A percentile compares a stretch with the other conserved stretches of the same genome.
Evolutionary conservation across 805 yeast genomes (phyloP).

Genomic region (Schizosaccharomyces japonicus): DNA sequence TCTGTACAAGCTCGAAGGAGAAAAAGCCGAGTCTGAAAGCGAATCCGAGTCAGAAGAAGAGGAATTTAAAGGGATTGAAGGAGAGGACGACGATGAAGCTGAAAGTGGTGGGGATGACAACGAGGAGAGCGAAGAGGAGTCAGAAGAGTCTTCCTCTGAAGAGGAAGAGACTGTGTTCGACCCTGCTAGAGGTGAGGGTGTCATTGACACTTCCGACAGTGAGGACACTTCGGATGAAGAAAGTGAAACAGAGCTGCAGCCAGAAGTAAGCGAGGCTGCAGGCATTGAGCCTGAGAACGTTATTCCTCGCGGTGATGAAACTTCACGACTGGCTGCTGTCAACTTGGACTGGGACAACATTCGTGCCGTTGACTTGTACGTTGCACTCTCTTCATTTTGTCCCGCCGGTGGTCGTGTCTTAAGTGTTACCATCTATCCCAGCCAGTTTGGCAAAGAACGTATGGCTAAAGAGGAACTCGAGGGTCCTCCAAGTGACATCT

Average conservation of each 20-base stretch:
- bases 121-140: not conserved
- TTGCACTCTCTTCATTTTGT: conserved; percentile 65
- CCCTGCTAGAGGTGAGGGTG: conserved; percentile 19
- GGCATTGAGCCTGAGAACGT: conserved; percentile 27
- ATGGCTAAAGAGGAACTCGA: conserved; percentile 72
- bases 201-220: conserved; percentile 12
- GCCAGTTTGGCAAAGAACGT: conserved; percentile 80
- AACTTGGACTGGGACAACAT: conserved; percentile 95
- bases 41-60: conserved; percentile 8
- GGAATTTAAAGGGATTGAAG: too few species aligned
- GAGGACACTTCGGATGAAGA: conserved; percentile 15
- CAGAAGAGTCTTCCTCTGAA: conserved; percentile 5
- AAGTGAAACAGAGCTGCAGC: conserved; percentile 7
- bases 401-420: conserved; percentile 49
- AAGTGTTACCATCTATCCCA: conserved; percentile 55
- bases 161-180: conserved; percentile 12
- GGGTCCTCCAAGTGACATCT: conserved; percentile 79
- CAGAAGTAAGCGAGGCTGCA: conserved; percentile 9
- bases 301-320: conserved; percentile 75
- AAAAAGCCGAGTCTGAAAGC: conserved; percentile 12
- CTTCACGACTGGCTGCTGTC: conserved; percentile 65
- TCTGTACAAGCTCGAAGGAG: conserved; percentile 33
- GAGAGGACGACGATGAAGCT: conserved; percentile 8
- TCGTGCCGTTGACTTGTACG: conserved; percentile 67
- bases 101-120: not conserved